phyloP scores from a whole-genome alignment of 2,329 filamentous ascomycete genomes.

The Berkeleyomyces basicola region DNA sequence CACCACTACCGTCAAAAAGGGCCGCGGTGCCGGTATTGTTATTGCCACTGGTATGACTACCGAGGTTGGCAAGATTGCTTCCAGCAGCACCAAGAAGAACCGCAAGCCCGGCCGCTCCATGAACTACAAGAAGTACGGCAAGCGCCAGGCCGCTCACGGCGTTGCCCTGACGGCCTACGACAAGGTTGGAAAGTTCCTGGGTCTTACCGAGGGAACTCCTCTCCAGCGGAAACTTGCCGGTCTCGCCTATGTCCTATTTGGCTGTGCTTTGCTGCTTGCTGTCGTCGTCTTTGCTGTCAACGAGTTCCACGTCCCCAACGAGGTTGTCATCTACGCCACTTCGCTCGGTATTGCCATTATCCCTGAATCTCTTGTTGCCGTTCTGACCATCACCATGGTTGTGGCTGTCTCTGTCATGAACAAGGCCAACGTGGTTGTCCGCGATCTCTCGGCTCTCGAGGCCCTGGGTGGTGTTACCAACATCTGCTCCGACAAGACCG shows the following conservation, averaged over 20 bases:
- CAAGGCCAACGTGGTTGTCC: slow-evolving; percentile 46
- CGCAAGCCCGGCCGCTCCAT: slow-evolving; percentile 37
- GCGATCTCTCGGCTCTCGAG: slow-evolving; percentile 50
- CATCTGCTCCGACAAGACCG: slow-evolving; percentile 60
- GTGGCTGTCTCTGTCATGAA: slow-evolving; percentile 48
- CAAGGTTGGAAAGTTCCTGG: slow-evolving; percentile 40
- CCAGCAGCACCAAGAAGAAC: slow-evolving; percentile 34
- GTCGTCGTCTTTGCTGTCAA: slow-evolving; percentile 43
- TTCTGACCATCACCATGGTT: slow-evolving; percentile 55
- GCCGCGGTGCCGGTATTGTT: slow-evolving; percentile 56
- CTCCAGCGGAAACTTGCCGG: slow-evolving; percentile 64
- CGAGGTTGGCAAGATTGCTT: slow-evolving; percentile 54
- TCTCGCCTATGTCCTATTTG: slow-evolving; percentile 61
- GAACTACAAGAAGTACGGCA: slow-evolving; percentile 37
- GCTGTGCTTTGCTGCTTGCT: slow-evolving; percentile 43
- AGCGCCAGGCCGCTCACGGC: slow-evolving; percentile 32
- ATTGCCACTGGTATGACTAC: slow-evolving; percentile 56
- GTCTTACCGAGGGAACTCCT: slow-evolving; percentile 52
- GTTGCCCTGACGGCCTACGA: slow-evolving; percentile 31
- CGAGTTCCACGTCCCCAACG: slow-evolving; percentile 32
- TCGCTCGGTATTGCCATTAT: slow-evolving; percentile 46
- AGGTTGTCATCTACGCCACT: slow-evolving; percentile 41
- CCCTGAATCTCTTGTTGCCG: slow-evolving; percentile 47
- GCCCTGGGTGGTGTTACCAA: slow-evolving; percentile 55
- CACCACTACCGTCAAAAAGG: slow-evolving; percentile 56